Evolutionary conservation across 1,284 basidiomycete genomes (phyloP).

Genomic region (Leccinum pachyderme): DNA sequence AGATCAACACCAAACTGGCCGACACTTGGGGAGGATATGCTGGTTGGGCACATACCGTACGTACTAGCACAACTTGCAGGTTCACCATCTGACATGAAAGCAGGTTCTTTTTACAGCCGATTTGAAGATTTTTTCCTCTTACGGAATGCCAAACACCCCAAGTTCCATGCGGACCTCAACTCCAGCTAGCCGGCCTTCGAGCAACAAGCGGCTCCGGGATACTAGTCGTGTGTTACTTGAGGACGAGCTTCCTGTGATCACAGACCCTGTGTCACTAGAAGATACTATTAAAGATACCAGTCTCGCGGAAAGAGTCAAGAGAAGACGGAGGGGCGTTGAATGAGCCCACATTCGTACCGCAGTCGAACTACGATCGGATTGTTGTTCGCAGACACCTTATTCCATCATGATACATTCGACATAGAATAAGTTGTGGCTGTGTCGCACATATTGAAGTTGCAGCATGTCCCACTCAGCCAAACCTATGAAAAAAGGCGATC

Average conservation of each 20-base stretch:
- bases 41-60: not conserved
- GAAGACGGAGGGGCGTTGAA: not conserved
- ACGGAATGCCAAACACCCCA: not conserved
- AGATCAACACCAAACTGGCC: not conserved
- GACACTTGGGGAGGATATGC: not conserved
- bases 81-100: not conserved
- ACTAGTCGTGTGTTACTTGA: not conserved
- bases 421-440: not conserved
- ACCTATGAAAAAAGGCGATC: conserved; percentile 37
- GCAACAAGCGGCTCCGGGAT: not conserved
- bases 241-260: not conserved
- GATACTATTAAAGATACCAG: not conserved
- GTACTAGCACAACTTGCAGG: not conserved
- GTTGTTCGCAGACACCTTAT: no score
- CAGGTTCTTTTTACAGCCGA: not conserved
- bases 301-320: not conserved
- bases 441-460: not conserved
- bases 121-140: not conserved
- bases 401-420: no score
- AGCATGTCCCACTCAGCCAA: conserved; percentile 33
- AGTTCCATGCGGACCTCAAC: not conserved
- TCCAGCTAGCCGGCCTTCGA: not conserved
- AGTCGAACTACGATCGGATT: not conserved
- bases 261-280: not conserved
- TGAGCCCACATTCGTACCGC: not conserved